Evolutionary conservation across 345 rosid genomes (phyloP).

Genomic region (Aquilaria sinensis): DNA sequence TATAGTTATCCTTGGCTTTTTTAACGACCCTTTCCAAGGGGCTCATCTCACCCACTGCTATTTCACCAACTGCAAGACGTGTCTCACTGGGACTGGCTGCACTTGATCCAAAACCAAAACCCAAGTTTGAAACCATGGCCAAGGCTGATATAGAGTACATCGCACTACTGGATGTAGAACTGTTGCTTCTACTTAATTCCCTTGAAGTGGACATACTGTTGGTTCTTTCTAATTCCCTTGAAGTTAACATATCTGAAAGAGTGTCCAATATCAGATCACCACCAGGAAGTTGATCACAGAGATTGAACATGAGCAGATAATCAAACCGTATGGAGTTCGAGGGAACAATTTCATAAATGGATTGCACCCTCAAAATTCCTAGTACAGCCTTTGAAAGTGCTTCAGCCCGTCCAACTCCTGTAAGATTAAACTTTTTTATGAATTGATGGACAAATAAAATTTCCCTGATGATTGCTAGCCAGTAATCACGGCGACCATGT

Average conservation of each 20-base stretch:
- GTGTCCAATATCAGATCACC: slow-evolving; percentile 90
- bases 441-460: slow-evolving; percentile 67
- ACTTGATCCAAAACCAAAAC: slow-evolving; percentile 63
- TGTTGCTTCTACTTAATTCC: slow-evolving; percentile 41
- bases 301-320: slow-evolving; percentile 76
- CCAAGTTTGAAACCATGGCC: slow-evolving; percentile 72
- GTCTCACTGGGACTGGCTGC: slow-evolving; percentile 39
- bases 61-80: slow-evolving; percentile 69
- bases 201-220: slow-evolving; percentile 48
- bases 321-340: slow-evolving; percentile 31
- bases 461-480: slow-evolving; percentile 81
- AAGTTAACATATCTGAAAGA: slow-evolving; percentile 62
- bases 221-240: slow-evolving; percentile 45
- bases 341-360: slow-evolving; percentile 61
- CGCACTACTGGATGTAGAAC: slow-evolving; percentile 35
- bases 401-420: slow-evolving; percentile 58
- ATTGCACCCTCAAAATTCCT: slow-evolving; percentile 78
- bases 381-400: slow-evolving; percentile 84
- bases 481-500: slow-evolving; percentile 86
- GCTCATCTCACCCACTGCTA: slow-evolving; percentile 83
- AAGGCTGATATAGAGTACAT: slow-evolving; percentile 72
- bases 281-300: slow-evolving; percentile 94
- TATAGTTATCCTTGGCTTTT: slow-evolving; percentile 72
- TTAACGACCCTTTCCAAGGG: slow-evolving; percentile 72
- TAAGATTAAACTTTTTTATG: slow-evolving; percentile 57